Evolutionary conservation across 2,329 filamentous ascomycete species (phyloP).

Genomic region (Aspergillus sergii): DNA sequence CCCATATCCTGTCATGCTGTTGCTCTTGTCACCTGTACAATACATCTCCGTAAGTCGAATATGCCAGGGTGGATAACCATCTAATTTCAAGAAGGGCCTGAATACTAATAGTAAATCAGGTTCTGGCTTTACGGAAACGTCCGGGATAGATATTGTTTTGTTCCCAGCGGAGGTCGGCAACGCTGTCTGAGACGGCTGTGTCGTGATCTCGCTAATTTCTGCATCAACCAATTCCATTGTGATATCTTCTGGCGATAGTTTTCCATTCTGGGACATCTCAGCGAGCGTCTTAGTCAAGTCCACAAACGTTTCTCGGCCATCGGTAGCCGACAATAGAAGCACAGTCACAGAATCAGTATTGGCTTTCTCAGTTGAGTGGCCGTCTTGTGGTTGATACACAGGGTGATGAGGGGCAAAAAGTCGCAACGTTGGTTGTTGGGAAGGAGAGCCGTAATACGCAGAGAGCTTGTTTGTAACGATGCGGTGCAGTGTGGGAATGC

Average conservation of each 20-base stretch:
- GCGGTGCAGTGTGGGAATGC: slow-evolving; percentile 81
- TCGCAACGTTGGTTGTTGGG: slow-evolving; percentile 69
- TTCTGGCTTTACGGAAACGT: slow-evolving; percentile 71
- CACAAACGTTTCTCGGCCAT: slow-evolving; percentile 90
- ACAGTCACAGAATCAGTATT: slow-evolving; percentile 55
- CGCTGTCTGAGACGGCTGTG: slow-evolving; percentile 29
- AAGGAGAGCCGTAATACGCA: slow-evolving; percentile 77
- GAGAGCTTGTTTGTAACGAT: slow-evolving; percentile 77
- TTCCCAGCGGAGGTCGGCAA: slow-evolving; percentile 5
- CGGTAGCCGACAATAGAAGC: slow-evolving; percentile 81
- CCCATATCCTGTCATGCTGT: slow-evolving; percentile 38
- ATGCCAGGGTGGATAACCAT: slow-evolving; percentile 96
- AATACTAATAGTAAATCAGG: slow-evolving; percentile 90
- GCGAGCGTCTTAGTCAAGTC: slow-evolving; percentile 92
- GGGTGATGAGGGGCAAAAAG: slow-evolving; percentile 72
- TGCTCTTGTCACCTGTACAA: slow-evolving; percentile 53
- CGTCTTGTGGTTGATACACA: slow-evolving; percentile 34
- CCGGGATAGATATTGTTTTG: not conserved
- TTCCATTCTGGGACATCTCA: slow-evolving; percentile 90
- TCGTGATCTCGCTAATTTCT: slow-evolving; percentile 69
- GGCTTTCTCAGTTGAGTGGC: slow-evolving; percentile 21
- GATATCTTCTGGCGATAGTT: slow-evolving; percentile 80
- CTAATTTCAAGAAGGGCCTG: slow-evolving; percentile 76
- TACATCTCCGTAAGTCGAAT: slow-evolving; percentile 94
- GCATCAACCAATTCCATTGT: slow-evolving; percentile 84